Evolutionary conservation across 2,329 filamentous ascomycete genomes (phyloP).

Genomic region (Pleoardoris graminearum): DNA sequence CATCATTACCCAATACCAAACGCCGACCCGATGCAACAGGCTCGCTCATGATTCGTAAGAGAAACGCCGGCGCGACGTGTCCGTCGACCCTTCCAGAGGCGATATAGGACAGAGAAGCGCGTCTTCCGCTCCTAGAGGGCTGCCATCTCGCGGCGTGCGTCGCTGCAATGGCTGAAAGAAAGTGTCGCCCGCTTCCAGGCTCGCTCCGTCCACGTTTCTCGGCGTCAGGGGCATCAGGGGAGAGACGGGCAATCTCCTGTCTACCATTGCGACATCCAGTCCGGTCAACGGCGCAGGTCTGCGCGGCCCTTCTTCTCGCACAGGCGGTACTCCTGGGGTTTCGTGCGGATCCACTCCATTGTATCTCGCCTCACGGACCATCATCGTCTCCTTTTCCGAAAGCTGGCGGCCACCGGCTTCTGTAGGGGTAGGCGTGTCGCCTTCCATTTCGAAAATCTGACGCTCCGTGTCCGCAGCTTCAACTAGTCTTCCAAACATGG

Average conservation of each 20-base stretch:
- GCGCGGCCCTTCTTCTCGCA: slow-evolving; percentile 22
- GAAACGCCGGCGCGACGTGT: slow-evolving; percentile 39
- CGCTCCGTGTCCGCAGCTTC: slow-evolving; percentile 45
- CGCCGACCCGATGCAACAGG: slow-evolving; percentile 3
- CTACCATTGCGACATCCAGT: slow-evolving; percentile 35
- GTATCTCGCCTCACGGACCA: slow-evolving; percentile 50
- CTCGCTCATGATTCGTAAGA: slow-evolving; percentile 44
- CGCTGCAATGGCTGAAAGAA: slow-evolving; percentile 35
- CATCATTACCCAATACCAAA: slow-evolving; percentile 3
- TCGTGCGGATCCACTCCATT: slow-evolving; percentile 49
- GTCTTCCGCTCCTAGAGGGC: slow-evolving; percentile 31
- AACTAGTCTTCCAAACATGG: slow-evolving; percentile 15
- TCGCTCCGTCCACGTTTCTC: slow-evolving; percentile 31
- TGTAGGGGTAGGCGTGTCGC: slow-evolving; percentile 59
- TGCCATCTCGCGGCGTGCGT: slow-evolving; percentile 24
- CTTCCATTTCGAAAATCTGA: slow-evolving; percentile 55
- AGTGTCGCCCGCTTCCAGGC: slow-evolving; percentile 36
- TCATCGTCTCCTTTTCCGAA: slow-evolving; percentile 54
- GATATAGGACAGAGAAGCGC: slow-evolving; percentile 40
- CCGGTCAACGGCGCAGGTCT: slow-evolving; percentile 30
- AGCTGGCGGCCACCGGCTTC: slow-evolving; percentile 53
- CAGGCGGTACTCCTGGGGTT: slow-evolving; percentile 21
- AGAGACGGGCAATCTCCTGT: slow-evolving; percentile 30
- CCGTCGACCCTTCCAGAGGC: slow-evolving; percentile 37
- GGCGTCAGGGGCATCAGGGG: slow-evolving; percentile 39